Conservation (phyloP, 331 rosid species). For the Malus hybrid region DNA sequence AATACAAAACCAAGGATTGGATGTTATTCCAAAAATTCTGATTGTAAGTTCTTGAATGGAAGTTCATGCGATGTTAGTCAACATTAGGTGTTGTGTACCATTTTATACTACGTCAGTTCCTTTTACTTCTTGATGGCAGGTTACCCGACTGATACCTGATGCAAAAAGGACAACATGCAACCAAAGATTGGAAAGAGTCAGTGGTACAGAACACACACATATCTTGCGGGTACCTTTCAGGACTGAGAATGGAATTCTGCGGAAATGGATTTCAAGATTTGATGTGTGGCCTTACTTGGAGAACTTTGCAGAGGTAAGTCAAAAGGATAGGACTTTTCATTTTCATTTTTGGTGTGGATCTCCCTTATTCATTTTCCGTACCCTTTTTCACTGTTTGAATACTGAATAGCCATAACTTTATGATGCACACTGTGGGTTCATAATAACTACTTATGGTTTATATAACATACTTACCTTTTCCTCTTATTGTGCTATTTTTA, state of each 20-base stretch:
- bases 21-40: slow-evolving; percentile 16
- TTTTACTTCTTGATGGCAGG: neutral
- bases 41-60: slow-evolving; percentile 10
- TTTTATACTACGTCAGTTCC: neutral
- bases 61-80: neutral
- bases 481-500: neutral
- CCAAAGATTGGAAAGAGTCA: slow-evolving; percentile 18
- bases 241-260: slow-evolving; percentile 14
- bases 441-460: neutral
- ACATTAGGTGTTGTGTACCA: neutral
- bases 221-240: slow-evolving; percentile 22
- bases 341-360: neutral
- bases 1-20: slow-evolving; percentile 22
- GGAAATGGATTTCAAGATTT: slow-evolving; percentile 13
- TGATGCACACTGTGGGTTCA: neutral
- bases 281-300: slow-evolving; percentile 27
- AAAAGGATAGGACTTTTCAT: neutral
- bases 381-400: neutral
- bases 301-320: slow-evolving; percentile 31
- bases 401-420: neutral
- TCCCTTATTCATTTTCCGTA: neutral
- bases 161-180: slow-evolving; percentile 24
- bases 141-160: slow-evolving; percentile 20
- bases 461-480: neutral
- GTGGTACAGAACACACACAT: slow-evolving; percentile 16